Evolutionary conservation across 179 eudicot genomes (phyloP).

Genomic region (Spergularia azorica): DNA sequence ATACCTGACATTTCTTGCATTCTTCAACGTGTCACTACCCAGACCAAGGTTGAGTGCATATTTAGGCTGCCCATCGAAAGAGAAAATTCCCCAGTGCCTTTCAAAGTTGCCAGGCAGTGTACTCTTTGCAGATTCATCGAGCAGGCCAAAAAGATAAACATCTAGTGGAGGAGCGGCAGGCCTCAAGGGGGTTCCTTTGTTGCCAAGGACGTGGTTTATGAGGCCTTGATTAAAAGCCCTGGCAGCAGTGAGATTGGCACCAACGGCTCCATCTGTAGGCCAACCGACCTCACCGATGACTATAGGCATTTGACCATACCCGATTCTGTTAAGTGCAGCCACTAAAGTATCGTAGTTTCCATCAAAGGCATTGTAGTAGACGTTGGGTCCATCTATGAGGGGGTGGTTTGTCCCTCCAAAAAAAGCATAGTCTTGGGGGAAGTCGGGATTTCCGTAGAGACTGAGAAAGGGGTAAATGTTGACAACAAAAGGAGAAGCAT

Average conservation of each 20-base stretch:
- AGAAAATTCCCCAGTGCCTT: conserved; percentile 92
- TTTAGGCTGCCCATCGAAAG: conserved; percentile 88
- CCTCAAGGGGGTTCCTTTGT: conserved; percentile 75
- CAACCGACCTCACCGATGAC: conserved; percentile 87
- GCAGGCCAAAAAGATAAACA: conserved; percentile 71
- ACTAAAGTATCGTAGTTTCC: conserved; percentile 79
- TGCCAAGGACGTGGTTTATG: conserved; percentile 55
- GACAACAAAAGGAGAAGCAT: conserved; percentile 78
- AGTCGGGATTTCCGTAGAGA: conserved; percentile 68
- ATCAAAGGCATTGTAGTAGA: conserved; percentile 82
- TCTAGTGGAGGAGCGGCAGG: conserved; percentile 68
- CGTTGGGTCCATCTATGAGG: conserved; percentile 66
- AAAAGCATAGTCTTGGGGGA: conserved; percentile 91
- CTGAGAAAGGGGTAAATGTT: conserved; percentile 87
- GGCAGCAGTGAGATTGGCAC: conserved; percentile 82
- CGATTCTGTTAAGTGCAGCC: conserved; percentile 63
- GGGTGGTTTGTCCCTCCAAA: conserved; percentile 75
- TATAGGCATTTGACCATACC: conserved; percentile 76
- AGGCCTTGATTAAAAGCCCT: conserved; percentile 81
- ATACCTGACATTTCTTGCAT: conserved; percentile 64
- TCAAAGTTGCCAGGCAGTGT: conserved; percentile 83
- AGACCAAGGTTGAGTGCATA: conserved; percentile 65
- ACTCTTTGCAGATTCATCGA: conserved; percentile 84
- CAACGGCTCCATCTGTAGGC: conserved; percentile 77
- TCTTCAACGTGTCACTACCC: conserved; percentile 55